Conservation (phyloP, 2,329 filamentous ascomycete genomes). For the Aspergillus texensis region DNA sequence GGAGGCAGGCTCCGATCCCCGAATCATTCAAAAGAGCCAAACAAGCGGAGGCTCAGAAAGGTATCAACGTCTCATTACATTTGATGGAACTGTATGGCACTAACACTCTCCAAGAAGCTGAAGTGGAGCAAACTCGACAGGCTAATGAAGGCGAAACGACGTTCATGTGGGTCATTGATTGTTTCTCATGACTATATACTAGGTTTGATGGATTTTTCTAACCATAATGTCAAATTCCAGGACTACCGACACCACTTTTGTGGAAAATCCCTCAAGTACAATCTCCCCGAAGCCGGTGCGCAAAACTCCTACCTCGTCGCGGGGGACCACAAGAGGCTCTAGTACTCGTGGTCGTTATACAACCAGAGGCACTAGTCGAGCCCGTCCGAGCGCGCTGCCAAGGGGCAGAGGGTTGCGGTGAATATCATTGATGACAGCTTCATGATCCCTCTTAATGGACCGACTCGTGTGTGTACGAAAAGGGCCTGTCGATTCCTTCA, state of each 20-base stretch:
- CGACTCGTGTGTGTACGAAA: neutral
- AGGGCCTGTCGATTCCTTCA: neutral
- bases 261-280: constrained; percentile 72
- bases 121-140: constrained; percentile 33
- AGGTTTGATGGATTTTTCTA: constrained; percentile 11
- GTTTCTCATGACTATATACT: neutral
- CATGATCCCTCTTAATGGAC: neutral
- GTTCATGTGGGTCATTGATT: constrained; percentile 67
- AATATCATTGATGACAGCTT: constrained; percentile 11
- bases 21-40: constrained; percentile 77
- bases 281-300: constrained; percentile 50
- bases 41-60: constrained; percentile 57
- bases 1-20: constrained; percentile 69
- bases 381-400: constrained; percentile 42
- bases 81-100: neutral
- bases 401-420: constrained; percentile 44
- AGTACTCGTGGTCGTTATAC: constrained; percentile 39
- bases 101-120: constrained; percentile 35
- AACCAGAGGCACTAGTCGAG: constrained; percentile 38
- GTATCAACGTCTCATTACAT: constrained; percentile 28
- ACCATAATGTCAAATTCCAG: constrained; percentile 46
- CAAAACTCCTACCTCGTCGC: constrained; percentile 31
- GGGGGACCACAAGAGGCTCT: constrained; percentile 24
- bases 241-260: constrained; percentile 88
- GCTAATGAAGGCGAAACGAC: constrained; percentile 71